A percentile compares a stretch with the other conserved stretches of the same genome.
These are phyloP conservation scores for Clonostachys chloroleuca DNA, from an alignment of 2,329 filamentous ascomycete species.

Conservation along the genomic window DNA sequence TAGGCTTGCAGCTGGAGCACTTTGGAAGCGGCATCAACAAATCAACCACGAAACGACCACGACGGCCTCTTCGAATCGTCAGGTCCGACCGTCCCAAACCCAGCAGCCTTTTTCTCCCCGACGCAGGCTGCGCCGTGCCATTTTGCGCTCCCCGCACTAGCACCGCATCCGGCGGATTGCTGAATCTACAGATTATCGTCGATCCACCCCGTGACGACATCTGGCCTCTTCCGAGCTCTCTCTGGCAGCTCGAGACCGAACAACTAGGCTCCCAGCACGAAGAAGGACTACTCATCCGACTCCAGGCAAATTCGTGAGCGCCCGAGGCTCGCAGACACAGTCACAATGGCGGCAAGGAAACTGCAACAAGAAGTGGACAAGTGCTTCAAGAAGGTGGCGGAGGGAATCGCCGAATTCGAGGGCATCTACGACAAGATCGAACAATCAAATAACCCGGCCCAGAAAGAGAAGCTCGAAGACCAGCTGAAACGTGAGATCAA, in stretches of 20 bases:
- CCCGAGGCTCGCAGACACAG: conserved; percentile 2
- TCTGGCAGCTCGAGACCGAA: background rate
- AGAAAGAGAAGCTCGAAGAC: conserved; percentile 98
- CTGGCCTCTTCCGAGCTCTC: background rate
- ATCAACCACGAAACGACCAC: too few relatives aligned
- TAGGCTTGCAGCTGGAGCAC: too few relatives aligned
- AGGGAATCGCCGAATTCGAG: conserved; percentile 90
- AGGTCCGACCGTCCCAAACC: too few relatives aligned
- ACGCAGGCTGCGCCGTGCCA: too few relatives aligned
- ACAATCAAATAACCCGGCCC: conserved; percentile 83
- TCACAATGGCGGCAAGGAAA: conserved; percentile 88
- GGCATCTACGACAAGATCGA: conserved; percentile 97
- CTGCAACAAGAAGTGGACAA: conserved; percentile 98
- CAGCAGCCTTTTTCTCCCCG: too few relatives aligned
- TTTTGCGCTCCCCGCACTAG: too few relatives aligned
- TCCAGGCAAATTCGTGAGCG: background rate
- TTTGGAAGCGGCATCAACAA: too few relatives aligned
- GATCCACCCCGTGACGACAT: background rate
- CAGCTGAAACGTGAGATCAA: conserved; percentile 99
- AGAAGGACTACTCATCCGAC: background rate
- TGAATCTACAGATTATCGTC: background rate
- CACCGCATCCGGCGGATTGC: background rate
- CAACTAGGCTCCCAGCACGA: background rate
- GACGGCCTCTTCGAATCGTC: too few relatives aligned
- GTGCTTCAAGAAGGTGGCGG: conserved; percentile 97